Conservation (phyloP, 805 yeast genomes). For the Ogataea angusta region DNA sequence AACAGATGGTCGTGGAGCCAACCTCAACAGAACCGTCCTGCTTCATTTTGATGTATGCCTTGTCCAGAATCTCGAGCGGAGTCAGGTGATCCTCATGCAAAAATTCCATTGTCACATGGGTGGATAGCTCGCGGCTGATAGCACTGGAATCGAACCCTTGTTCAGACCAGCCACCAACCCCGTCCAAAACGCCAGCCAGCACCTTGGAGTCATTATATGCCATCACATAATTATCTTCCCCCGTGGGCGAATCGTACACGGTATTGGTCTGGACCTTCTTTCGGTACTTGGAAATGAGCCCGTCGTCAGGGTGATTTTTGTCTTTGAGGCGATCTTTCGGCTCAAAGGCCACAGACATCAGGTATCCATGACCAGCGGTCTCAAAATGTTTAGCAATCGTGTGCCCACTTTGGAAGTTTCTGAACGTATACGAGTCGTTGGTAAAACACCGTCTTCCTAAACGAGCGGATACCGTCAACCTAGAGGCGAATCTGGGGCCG, state of each 20-base stretch:
- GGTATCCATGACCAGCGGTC: slow-evolving; percentile 38
- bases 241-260: slow-evolving; percentile 53
- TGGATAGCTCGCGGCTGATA: slow-evolving; percentile 76
- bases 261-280: slow-evolving; percentile 21
- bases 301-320: slow-evolving; percentile 35
- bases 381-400: slow-evolving; percentile 25
- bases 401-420: slow-evolving; percentile 29
- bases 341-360: slow-evolving; percentile 66
- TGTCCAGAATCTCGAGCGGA: slow-evolving; percentile 49
- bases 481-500: background rate
- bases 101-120: slow-evolving; percentile 43
- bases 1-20: slow-evolving; percentile 92
- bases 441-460: slow-evolving; percentile 16
- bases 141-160: slow-evolving; percentile 89
- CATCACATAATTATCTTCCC: slow-evolving; percentile 73
- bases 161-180: slow-evolving; percentile 97
- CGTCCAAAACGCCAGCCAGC: slow-evolving; percentile 86
- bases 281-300: slow-evolving; percentile 27
- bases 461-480: background rate
- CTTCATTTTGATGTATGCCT: slow-evolving; percentile 55
- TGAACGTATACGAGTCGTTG: slow-evolving; percentile 25
- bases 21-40: slow-evolving; percentile 63
- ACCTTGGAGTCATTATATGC: slow-evolving; percentile 42
- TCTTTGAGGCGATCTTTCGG: slow-evolving; percentile 62
- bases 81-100: slow-evolving; percentile 21